A percentile compares a stretch with the other conserved stretches of the same genome.
Conservation (phyloP, 495 filamentous ascomycete species). For the Monascus purpureus region DNA sequence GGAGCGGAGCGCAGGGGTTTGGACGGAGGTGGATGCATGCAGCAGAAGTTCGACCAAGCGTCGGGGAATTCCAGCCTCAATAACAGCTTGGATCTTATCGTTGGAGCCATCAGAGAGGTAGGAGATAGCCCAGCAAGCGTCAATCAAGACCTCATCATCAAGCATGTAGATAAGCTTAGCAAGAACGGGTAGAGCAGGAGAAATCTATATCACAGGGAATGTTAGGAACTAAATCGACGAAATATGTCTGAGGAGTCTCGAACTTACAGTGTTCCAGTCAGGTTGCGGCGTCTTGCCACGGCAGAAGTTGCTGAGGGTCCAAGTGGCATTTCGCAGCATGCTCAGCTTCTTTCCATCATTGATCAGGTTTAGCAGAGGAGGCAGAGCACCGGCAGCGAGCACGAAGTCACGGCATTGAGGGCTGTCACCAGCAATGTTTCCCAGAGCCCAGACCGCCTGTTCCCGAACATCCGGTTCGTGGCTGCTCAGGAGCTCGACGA, state of each 20-base stretch:
- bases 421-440: slow-evolving; percentile 99
- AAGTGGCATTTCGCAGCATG: slow-evolving; percentile 98
- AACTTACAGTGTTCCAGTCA: slow-evolving; percentile 79
- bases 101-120: slow-evolving; percentile 98
- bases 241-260: too few relatives aligned
- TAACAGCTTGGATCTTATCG: slow-evolving; percentile 99
- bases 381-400: slow-evolving; percentile 74
- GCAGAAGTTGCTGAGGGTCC: slow-evolving; percentile 99
- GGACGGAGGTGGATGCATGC: slow-evolving; percentile 98
- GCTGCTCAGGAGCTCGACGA: slow-evolving; percentile 87
- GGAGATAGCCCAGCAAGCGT: slow-evolving; percentile 99
- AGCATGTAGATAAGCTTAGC: slow-evolving; percentile 96
- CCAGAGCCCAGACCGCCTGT: slow-evolving; percentile 97
- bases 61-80: slow-evolving; percentile 94
- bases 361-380: slow-evolving; percentile 73
- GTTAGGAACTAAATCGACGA: slow-evolving; percentile 8
- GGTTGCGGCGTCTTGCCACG: slow-evolving; percentile 99
- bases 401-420: slow-evolving; percentile 95
- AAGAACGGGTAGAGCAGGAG: slow-evolving; percentile 90
- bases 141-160: slow-evolving; percentile 96
- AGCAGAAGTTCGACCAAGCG: slow-evolving; percentile 94
- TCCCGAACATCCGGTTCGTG: slow-evolving; percentile 97
- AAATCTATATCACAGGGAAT: slow-evolving; percentile 48
- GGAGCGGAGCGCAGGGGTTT: slow-evolving; percentile 92
- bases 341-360: slow-evolving; percentile 97